A percentile compares a stretch with the other conserved stretches of the same genome.
Conservation (phyloP, 2,329 filamentous ascomycete species). For the Colletotrichum coccodes region DNA sequence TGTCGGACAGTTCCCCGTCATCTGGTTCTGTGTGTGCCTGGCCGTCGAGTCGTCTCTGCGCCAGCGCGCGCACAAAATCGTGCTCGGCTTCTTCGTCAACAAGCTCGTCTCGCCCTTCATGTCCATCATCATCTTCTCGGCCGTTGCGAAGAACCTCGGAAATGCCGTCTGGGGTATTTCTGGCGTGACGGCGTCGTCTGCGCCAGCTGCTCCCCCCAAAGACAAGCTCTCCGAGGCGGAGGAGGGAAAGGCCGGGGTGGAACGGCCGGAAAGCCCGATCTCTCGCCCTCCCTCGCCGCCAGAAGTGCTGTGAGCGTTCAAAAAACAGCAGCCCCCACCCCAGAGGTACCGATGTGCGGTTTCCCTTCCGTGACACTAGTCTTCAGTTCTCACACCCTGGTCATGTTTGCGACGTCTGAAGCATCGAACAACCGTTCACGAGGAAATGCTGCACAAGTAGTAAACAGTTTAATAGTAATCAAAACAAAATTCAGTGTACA, state of each 20-base stretch:
- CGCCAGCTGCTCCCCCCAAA: not conserved
- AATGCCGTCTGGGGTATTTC: conserved; percentile 11
- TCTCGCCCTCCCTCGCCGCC: not conserved
- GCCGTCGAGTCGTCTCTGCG: not conserved
- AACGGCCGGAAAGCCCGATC: not conserved
- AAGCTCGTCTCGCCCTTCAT: conserved; percentile 7
- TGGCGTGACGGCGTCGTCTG: not conserved
- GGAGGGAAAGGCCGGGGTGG: not conserved
- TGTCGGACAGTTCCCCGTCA: conserved; percentile 4
- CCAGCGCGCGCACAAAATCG: not conserved
- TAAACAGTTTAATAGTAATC: not conserved
- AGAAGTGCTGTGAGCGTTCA: not conserved
- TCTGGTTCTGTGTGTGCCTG: conserved; percentile 2
- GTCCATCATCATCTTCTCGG: conserved; percentile 6
- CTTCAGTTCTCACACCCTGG: not conserved
- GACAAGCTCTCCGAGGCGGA: not conserved
- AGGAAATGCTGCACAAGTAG: not conserved
- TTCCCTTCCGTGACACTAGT: not conserved
- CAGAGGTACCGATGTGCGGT: not conserved
- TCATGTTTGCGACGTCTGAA: not conserved
- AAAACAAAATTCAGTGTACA: not conserved
- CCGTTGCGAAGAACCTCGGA: conserved; percentile 6
- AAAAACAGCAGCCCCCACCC: not conserved
- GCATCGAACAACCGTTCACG: no score
- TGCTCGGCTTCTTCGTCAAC: conserved; percentile 6